A percentile compares a stretch with the other conserved stretches of the same genome.
phyloP scores from a whole-genome alignment of 768 basidiomycete genomes.

The Termitomyces bulborhizus region DNA sequence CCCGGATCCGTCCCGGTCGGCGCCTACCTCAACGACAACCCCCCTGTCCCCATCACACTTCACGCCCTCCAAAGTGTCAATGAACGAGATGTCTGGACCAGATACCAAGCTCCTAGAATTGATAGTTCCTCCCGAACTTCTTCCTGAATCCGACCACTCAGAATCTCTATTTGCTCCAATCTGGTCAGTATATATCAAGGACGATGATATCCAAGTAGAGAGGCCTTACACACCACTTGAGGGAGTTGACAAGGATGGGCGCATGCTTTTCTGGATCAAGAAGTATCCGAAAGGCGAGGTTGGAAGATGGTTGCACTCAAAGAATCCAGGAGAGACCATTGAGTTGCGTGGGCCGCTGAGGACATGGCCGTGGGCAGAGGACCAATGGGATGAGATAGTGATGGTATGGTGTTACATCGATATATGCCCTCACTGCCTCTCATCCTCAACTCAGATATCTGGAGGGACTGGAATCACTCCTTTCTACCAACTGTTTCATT shows the following conservation, averaged over 20 bases:
- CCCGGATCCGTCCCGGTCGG: constrained; percentile 39
- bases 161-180: constrained; percentile 34
- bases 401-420: constrained; percentile 43
- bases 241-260: constrained; percentile 60
- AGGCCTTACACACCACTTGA: constrained; percentile 78
- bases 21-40: constrained; percentile 30
- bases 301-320: constrained; percentile 75
- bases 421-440: neutral
- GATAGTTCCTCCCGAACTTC: constrained; percentile 39
- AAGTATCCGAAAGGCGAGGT: constrained; percentile 76
- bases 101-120: constrained; percentile 63
- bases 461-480: constrained; percentile 87
- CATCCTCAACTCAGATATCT: constrained; percentile 51
- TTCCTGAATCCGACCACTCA: constrained; percentile 19
- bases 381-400: constrained; percentile 70
- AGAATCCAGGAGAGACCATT: constrained; percentile 55
- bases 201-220: constrained; percentile 86
- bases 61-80: constrained; percentile 52
- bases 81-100: constrained; percentile 44
- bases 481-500: constrained; percentile 71
- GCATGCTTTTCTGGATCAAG: constrained; percentile 78
- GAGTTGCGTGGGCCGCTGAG: constrained; percentile 73
- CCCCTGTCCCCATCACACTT: constrained; percentile 49
- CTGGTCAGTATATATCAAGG: constrained; percentile 79
- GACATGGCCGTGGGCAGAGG: constrained; percentile 56